A percentile compares a stretch with the other conserved stretches of the same genome.
Conservation (phyloP, 2,329 filamentous ascomycete species). For the Parascedosporium putredinis region DNA sequence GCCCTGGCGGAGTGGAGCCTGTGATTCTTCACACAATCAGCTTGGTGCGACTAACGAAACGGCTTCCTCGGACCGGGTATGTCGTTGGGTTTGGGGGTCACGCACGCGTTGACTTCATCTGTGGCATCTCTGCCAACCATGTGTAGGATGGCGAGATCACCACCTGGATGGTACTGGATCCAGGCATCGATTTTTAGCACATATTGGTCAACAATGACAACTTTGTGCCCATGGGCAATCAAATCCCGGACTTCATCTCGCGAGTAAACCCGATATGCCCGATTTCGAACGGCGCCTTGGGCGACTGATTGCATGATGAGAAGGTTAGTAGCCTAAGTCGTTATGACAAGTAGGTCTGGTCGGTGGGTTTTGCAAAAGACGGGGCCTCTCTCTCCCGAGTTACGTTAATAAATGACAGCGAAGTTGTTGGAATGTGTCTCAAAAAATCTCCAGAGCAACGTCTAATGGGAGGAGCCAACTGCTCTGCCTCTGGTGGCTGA, state of each 20-base stretch:
- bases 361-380: too few species aligned
- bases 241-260: slow-evolving; percentile 48
- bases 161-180: slow-evolving; percentile 84
- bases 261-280: slow-evolving; percentile 25
- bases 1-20: slow-evolving; percentile 79
- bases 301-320: background rate
- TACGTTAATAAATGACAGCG: too few species aligned
- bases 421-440: too few species aligned
- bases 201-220: slow-evolving; percentile 71
- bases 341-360: background rate
- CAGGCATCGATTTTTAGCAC: slow-evolving; percentile 85
- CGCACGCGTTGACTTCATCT: slow-evolving; percentile 84
- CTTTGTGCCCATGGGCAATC: slow-evolving; percentile 69
- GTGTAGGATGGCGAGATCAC: slow-evolving; percentile 80
- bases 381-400: too few species aligned
- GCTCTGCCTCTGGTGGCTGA: too few species aligned
- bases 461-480: too few species aligned
- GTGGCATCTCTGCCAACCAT: slow-evolving; percentile 93
- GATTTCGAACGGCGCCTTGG: background rate
- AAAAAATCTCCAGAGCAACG: too few species aligned
- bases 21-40: slow-evolving; percentile 12
- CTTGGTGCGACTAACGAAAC: too few species aligned
- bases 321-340: background rate
- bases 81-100: too few species aligned
- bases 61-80: too few species aligned